Percentiles rank a stretch among this genome's conserved stretches.
phyloP scores from a whole-genome alignment of 106 monocot genomes.

The Dioscorea dumetorum region DNA sequence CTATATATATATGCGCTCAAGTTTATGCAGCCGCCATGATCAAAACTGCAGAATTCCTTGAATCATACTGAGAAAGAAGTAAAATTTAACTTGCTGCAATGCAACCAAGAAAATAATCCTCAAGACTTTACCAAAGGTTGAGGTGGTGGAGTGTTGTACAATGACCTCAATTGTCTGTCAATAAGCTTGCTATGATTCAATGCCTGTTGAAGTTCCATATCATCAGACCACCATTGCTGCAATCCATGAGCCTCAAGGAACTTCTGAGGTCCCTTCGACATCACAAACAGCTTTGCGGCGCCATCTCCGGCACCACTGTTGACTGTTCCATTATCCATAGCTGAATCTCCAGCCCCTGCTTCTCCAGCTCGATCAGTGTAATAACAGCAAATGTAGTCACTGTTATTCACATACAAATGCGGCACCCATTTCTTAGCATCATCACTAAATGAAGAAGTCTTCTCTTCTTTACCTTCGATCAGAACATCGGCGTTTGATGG shows the following conservation, averaged over 20 bases:
- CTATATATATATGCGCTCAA: no score
- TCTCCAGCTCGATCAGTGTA: slow-evolving; percentile 18
- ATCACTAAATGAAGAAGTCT: background rate
- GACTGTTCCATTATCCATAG: background rate
- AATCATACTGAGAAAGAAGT: no score
- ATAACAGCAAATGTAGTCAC: slow-evolving; percentile 30
- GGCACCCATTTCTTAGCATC: slow-evolving; percentile 28
- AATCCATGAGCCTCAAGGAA: slow-evolving; percentile 14
- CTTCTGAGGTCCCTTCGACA: slow-evolving; percentile 15
- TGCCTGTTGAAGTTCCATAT: slow-evolving; percentile 10
- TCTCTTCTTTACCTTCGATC: background rate
- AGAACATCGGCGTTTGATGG: background rate
- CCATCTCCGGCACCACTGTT: background rate
- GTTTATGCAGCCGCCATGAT: background rate
- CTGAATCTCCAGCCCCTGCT: background rate
- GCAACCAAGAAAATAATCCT: background rate
- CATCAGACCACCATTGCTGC: slow-evolving; percentile 20
- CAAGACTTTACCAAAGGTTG: background rate
- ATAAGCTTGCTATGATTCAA: slow-evolving; percentile 15
- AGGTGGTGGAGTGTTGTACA: background rate
- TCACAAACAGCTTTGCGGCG: slow-evolving; percentile 17
- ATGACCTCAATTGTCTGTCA: slow-evolving; percentile 10
- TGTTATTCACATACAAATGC: slow-evolving; percentile 22
- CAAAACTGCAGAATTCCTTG: background rate
- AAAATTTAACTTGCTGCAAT: background rate